These are phyloP conservation scores for Coemansia asiatica DNA, from an alignment of 192 early-diverging fungal species.

Conservation along the genomic window DNA sequence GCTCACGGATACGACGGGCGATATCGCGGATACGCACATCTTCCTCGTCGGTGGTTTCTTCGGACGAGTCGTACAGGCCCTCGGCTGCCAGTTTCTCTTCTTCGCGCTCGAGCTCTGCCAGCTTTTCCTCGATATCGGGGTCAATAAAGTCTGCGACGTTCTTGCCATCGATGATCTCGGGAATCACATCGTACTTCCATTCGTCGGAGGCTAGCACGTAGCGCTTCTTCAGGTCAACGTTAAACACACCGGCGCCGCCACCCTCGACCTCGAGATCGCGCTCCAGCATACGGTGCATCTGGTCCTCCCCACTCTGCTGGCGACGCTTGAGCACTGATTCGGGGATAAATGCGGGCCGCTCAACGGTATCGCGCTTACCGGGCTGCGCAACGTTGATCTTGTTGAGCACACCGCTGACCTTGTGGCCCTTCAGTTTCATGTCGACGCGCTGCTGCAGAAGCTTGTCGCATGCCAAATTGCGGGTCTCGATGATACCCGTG, in stretches of 20 bases:
- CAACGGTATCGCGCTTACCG: constrained; percentile 76
- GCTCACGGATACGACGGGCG: constrained; percentile 79
- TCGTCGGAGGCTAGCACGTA: constrained; percentile 82
- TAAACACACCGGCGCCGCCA: constrained; percentile 97
- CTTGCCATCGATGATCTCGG: constrained; percentile 98
- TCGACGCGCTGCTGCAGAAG: constrained; percentile 91
- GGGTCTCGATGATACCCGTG: constrained; percentile 95
- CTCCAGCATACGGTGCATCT: constrained; percentile 62
- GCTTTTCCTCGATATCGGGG: constrained; percentile 92
- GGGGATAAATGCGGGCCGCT: constrained; percentile 83
- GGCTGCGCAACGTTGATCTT: constrained; percentile 94
- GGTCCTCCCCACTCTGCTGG: constrained; percentile 62
- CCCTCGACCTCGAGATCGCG: constrained; percentile 85
- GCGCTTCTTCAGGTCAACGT: constrained; percentile 89
- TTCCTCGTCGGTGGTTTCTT: constrained; percentile 73
- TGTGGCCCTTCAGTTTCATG: constrained; percentile 88
- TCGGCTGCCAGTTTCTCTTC: constrained; percentile 93
- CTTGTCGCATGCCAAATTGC: constrained; percentile 90
- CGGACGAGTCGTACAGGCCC: constrained; percentile 86
- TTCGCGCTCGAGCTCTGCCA: constrained; percentile 94
- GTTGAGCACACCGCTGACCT: constrained; percentile 91
- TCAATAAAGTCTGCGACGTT: constrained; percentile 99
- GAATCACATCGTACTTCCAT: constrained; percentile 97
- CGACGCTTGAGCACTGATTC: constrained; percentile 63
- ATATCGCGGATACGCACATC: constrained; percentile 75